Base-by-base conservation (phyloP, 345 rosid species). In the Boechera stricta region DNA sequence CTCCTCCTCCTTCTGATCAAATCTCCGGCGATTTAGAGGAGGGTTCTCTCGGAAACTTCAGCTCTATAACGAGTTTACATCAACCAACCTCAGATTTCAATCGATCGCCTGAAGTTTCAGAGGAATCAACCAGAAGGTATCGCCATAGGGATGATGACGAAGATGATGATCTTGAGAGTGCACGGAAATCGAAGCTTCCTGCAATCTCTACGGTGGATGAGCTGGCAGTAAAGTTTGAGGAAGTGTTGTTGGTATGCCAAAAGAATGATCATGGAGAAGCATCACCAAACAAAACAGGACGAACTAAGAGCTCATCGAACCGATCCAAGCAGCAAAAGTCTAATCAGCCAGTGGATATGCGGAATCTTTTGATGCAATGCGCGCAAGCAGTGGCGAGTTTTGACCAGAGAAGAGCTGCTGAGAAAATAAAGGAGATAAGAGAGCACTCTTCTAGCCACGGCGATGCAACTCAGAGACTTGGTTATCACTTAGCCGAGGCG, bases 351-450 rank as follows among this genome's bases (percentile, higher is more conserved):
- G 67, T 77, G 0, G 76, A 78, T 49, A 56, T 78, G 69, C 0
- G 77, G 31, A 66, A 56, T 29, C 77, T 78, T 0, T 60, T 92
- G 64, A 85, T 81, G 74, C 91, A 79, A 41, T 90, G 97, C 64
- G 96, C 97, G 6, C 93, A 90, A 75, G 82, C 96, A 6, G 89
- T 87, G 33, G 82, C 89, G 13, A 85, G 77, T 41, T 79, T 79
- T 61, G 91, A 91, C 64, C 90, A 85, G 32, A 76, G 85, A 31
- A 82, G 83, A 47, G 88, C 97, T 3, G 51, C 55, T n/a, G 88
- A 85, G 78, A 79, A 82, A 73, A 81, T 91, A 0, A 87, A 71
- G 67, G 91, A 90, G 81, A 88, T 92, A 41, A 79, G 89, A 72
- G 85, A 73, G 55, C 92, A 92, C 48, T 87, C 97, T 47, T 82